Percentiles rank a stretch among this genome's conserved stretches.
These are phyloP conservation scores for Verticillium longisporum DNA, from an alignment of 2,329 filamentous ascomycete genomes.

Conservation along the genomic window DNA sequence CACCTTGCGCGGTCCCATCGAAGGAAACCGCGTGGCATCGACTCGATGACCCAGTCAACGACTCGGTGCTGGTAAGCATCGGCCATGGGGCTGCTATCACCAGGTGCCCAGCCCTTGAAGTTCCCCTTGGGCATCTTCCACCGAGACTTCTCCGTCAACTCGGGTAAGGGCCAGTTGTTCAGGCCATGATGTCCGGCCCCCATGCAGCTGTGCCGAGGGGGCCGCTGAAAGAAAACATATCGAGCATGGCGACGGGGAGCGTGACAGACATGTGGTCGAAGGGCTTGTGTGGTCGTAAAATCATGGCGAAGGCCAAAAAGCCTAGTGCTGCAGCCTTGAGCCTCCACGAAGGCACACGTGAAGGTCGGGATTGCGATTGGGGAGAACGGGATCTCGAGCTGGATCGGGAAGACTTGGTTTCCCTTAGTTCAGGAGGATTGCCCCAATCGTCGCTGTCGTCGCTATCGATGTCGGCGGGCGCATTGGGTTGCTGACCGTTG, in stretches of 20 bases:
- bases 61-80: conserved; percentile 16
- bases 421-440: neutral
- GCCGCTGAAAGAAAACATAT: conserved; percentile 12
- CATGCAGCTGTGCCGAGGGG: conserved; percentile 16
- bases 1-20: conserved; percentile 20
- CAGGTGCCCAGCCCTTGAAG: conserved; percentile 26
- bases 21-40: conserved; percentile 19
- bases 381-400: neutral
- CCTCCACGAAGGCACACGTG: neutral
- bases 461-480: neutral
- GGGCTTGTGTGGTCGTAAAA: conserved; percentile 21
- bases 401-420: neutral
- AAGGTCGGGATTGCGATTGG: neutral
- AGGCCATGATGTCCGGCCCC: neutral
- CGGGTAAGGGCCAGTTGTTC: conserved; percentile 21
- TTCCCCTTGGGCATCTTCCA: conserved; percentile 19
- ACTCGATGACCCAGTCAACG: conserved; percentile 21
- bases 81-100: conserved; percentile 14
- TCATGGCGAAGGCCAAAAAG: conserved; percentile 14
- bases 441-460: neutral
- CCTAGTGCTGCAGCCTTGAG: conserved; percentile 11
- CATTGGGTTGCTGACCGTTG: neutral
- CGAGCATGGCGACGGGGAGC: conserved; percentile 21
- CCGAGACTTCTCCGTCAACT: conserved; percentile 15
- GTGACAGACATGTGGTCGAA: conserved; percentile 23